Evolutionary conservation across 306 rosid species (phyloP).

Genomic region (Ormosia emarginata): DNA sequence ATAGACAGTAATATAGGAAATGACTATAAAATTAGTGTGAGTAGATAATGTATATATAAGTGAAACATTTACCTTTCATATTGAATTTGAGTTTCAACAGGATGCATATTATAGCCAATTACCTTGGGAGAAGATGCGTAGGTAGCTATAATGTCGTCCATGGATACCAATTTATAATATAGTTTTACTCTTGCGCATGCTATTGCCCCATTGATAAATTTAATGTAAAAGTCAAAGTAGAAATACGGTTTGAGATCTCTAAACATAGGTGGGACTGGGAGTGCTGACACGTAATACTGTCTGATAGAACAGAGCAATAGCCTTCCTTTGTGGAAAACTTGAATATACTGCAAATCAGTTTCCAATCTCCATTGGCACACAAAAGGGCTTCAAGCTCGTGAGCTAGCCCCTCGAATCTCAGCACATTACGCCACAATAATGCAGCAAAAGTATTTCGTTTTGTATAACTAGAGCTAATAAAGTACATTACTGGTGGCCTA

Average conservation of each 20-base stretch:
- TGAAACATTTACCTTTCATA: background rate
- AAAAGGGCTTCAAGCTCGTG: too few relatives aligned
- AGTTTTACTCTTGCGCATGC: background rate
- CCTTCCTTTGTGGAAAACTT: background rate
- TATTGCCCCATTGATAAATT: background rate
- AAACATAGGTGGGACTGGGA: background rate
- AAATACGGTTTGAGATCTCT: constrained; percentile 11
- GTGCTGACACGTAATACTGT: background rate
- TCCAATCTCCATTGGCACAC: background rate
- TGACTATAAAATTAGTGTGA: background rate
- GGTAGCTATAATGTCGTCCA: background rate
- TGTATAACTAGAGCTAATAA: background rate
- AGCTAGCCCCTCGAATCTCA: background rate
- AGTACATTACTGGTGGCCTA: background rate
- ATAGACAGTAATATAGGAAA: background rate
- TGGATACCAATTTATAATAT: background rate
- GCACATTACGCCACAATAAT: background rate
- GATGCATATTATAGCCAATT: background rate
- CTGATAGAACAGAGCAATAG: background rate
- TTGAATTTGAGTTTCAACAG: background rate
- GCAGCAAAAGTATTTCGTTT: background rate
- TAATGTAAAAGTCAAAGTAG: constrained; percentile 14
- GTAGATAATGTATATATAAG: background rate
- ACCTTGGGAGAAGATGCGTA: background rate
- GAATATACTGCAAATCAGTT: background rate